Conservation (phyloP, 2,329 filamentous ascomycete species). For the Pseudogymnoascus sp. region DNA sequence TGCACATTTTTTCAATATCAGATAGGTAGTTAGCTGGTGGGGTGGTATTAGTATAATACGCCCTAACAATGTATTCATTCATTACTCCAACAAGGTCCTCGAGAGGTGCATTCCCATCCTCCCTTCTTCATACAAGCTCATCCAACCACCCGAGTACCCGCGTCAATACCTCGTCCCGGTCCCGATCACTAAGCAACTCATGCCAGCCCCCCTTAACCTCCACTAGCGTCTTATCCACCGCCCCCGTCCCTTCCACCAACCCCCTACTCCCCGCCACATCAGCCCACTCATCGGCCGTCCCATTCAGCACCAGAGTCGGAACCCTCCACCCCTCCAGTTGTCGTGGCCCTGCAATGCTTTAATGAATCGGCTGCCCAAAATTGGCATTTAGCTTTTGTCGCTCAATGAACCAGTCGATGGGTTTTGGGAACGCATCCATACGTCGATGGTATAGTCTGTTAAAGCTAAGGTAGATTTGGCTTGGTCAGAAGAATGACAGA, state of each 20-base stretch:
- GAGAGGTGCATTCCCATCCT: background rate
- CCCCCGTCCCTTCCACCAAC: background rate
- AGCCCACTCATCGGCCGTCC: background rate
- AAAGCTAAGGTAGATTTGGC: slow-evolving; percentile 18
- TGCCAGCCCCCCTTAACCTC: background rate
- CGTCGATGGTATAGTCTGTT: slow-evolving; percentile 16
- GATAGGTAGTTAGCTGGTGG: background rate
- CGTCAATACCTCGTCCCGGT: background rate
- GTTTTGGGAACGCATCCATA: slow-evolving; percentile 20
- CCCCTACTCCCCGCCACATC: background rate
- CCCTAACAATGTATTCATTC: background rate
- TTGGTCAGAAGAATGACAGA: slow-evolving; percentile 16
- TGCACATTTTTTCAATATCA: background rate
- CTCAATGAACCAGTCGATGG: slow-evolving; percentile 19
- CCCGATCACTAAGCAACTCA: background rate
- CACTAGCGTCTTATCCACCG: background rate
- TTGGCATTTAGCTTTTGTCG: slow-evolving; percentile 17
- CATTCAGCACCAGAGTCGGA: background rate
- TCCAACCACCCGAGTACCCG: background rate
- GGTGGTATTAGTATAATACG: background rate
- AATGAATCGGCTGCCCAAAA: slow-evolving; percentile 18
- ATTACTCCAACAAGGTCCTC: background rate
- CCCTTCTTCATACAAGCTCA: background rate
- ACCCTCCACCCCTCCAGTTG: background rate
- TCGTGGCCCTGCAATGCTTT: background rate